Base-by-base conservation (phyloP, 352 stramenopile genomes). In the Phytophthora colocasiae region DNA sequence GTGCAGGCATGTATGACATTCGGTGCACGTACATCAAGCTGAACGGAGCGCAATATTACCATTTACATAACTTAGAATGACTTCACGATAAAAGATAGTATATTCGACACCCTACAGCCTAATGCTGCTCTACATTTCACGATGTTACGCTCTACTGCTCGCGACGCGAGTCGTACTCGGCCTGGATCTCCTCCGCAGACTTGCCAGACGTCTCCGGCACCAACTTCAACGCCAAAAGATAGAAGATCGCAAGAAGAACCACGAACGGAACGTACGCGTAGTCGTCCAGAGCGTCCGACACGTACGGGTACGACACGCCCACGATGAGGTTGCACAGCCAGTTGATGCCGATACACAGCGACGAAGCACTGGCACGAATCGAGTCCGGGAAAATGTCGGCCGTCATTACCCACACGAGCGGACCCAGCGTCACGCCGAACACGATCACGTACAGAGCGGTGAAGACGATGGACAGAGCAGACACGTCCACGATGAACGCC, bases 151-250 rank as follows among this genome's bases (percentile, higher is more conserved):
- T 19, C 63, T 64, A 69, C 61, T 64, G 51, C 39, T 69, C 61
- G 10, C 65, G 65, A 56, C 53, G 59, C 26, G 61, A 66, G 52
- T 73, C 65, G 39, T 69, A 69, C 45, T 73, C 66, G 36, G 55
- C 65, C 36, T 78, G 69, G 63, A 90, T 90, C 55, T 87, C 78
- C 15, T 88, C 74, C 32, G 56, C 64, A 22, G 82, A 86, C 44
- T 86, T 87, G 32, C 77, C 74, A 15, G 68, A 68, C 26, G 82
- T 91, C 64, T 91, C 82, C 15, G 80, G 82, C 14, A 91, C 58
- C 27, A 67, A 39, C 45, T 71, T 72, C 47, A 71, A 59, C 32
- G 76, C 66, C 41, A 85, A 78, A 11, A 73, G 6, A 45, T 66
- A 78, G 66, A 83, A 83, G 26, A 86, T 8, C 14, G 65, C 69